Evolutionary conservation across 495 filamentous ascomycete genomes (phyloP).

Genomic region (Neurospora cerealis): DNA sequence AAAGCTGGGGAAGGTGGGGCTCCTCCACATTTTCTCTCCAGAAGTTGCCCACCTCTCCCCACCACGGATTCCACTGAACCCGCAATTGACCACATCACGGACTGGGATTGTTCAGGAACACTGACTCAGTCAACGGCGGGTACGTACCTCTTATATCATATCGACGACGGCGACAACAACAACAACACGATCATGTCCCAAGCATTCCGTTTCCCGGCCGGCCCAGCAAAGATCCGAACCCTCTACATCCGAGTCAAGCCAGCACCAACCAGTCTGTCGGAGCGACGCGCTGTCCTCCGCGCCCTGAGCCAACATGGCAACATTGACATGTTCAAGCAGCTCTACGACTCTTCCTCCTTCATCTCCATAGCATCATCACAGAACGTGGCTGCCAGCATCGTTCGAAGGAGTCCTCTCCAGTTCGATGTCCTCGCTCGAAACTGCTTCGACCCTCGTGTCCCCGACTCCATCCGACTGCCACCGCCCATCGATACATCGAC

Average conservation of each 20-base stretch:
- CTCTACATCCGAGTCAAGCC: slow-evolving; percentile 60
- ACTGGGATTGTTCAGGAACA: background rate
- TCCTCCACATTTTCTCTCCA: background rate
- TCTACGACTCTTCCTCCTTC: slow-evolving; percentile 41
- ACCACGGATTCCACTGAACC: background rate
- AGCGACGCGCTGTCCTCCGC: slow-evolving; percentile 61
- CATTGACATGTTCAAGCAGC: slow-evolving; percentile 63
- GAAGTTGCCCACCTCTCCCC: background rate
- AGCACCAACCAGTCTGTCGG: slow-evolving; percentile 50
- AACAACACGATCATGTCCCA: background rate
- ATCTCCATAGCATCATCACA: slow-evolving; percentile 24
- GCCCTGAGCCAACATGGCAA: slow-evolving; percentile 68
- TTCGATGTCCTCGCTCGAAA: slow-evolving; percentile 10
- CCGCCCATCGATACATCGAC: background rate
- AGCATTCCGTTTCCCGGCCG: background rate
- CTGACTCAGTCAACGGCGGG: background rate
- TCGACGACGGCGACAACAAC: background rate
- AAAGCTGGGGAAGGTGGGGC: background rate
- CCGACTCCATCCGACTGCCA: background rate
- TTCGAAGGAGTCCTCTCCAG: slow-evolving; percentile 17
- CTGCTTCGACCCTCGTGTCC: background rate
- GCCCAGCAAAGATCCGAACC: slow-evolving; percentile 13
- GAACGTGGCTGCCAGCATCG: slow-evolving; percentile 11
- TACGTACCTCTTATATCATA: background rate
- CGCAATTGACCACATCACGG: background rate